A percentile compares a stretch with the other conserved stretches of the same genome.
These are phyloP conservation scores for Fagus crenata DNA, from an alignment of 306 rosid genomes.

Conservation along the genomic window DNA sequence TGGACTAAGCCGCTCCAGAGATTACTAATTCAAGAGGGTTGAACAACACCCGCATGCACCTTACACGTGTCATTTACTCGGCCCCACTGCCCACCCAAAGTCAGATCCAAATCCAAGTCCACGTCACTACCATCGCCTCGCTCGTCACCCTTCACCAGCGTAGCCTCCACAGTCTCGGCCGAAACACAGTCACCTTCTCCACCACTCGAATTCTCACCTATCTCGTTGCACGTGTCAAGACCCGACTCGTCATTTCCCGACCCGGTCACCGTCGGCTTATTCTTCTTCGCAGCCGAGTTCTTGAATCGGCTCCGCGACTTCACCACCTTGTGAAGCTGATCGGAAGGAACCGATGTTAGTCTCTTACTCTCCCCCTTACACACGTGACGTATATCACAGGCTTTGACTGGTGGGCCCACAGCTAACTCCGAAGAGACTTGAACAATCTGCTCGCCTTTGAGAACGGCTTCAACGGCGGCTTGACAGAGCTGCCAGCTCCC, in stretches of 20 bases:
- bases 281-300: conserved; percentile 26
- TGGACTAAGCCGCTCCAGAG: too few species aligned
- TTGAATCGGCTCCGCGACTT: conserved; percentile 40
- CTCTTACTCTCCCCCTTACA: conserved; percentile 11
- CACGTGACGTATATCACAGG: conserved; percentile 59
- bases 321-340: conserved; percentile 30
- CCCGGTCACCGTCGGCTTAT: conserved; percentile 20
- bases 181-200: conserved; percentile 35
- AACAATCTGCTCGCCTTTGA: conserved; percentile 45
- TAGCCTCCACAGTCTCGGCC: conserved; percentile 34
- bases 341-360: conserved; percentile 5
- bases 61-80: conserved; percentile 19
- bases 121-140: conserved; percentile 22
- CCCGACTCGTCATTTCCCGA: not conserved
- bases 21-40: too few species aligned
- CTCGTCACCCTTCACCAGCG: conserved; percentile 10
- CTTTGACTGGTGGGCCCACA: conserved; percentile 25
- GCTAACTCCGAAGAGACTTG: conserved; percentile 29
- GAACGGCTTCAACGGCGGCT: conserved; percentile 65
- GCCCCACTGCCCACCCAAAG: conserved; percentile 28
- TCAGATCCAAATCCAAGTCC: conserved; percentile 50
- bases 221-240: conserved; percentile 11
- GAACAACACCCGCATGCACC: not conserved
- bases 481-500: conserved; percentile 65
- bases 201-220: conserved; percentile 16